Percentiles rank a stretch among this genome's conserved stretches.
These are phyloP conservation scores for Rhizopogon vesiculosus DNA, from an alignment of 768 basidiomycete species.

Conservation along the genomic window DNA sequence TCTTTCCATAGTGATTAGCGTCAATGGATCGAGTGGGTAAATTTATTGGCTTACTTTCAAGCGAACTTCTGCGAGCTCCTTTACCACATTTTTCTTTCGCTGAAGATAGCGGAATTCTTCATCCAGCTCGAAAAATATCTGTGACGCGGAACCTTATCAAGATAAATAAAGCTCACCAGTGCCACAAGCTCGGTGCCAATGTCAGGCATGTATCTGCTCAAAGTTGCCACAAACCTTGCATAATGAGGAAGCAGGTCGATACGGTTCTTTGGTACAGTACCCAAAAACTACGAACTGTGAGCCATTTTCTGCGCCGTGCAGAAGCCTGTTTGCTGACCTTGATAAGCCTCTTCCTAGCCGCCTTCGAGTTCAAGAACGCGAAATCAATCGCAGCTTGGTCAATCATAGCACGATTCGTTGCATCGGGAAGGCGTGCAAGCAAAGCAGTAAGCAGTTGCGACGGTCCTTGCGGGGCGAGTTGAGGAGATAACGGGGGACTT, in stretches of 20 bases:
- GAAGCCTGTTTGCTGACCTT: constrained; percentile 46
- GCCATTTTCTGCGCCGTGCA: background rate
- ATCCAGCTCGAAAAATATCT: constrained; percentile 59
- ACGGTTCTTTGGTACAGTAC: constrained; percentile 81
- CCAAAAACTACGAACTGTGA: constrained; percentile 54
- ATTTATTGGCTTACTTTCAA: constrained; percentile 54
- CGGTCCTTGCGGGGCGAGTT: constrained; percentile 82
- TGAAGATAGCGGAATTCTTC: constrained; percentile 97
- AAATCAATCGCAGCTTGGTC: constrained; percentile 96
- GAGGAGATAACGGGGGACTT: constrained; percentile 60
- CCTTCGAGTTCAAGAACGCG: constrained; percentile 94
- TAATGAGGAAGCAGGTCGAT: constrained; percentile 93
- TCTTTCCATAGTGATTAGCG: constrained; percentile 42
- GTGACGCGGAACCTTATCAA: background rate
- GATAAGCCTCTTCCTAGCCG: constrained; percentile 85
- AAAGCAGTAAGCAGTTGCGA: constrained; percentile 90
- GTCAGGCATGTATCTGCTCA: constrained; percentile 93
- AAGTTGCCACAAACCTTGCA: constrained; percentile 80
- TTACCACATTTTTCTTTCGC: constrained; percentile 87
- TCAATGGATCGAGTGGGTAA: background rate
- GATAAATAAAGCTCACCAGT: constrained; percentile 47
- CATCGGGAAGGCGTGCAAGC: constrained; percentile 87
- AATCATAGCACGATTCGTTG: constrained; percentile 84
- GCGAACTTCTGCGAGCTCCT: constrained; percentile 82
- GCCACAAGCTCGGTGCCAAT: constrained; percentile 79